These are phyloP conservation scores for Fusarium piperis DNA, from an alignment of 2,329 filamentous ascomycete genomes.

Conservation along the genomic window DNA sequence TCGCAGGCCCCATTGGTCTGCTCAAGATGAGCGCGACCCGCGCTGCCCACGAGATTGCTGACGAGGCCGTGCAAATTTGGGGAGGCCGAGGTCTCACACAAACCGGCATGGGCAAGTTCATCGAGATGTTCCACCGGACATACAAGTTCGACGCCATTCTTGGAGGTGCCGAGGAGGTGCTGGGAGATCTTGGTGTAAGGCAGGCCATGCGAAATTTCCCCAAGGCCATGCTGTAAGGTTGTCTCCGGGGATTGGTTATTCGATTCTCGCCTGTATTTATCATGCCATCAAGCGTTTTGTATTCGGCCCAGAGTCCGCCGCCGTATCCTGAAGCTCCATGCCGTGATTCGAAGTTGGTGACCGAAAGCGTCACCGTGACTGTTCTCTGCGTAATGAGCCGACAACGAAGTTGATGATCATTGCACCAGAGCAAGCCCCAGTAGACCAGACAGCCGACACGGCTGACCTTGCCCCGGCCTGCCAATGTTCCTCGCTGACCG, in stretches of 20 bases:
- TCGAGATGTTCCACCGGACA: slow-evolving; percentile 86
- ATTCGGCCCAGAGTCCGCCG: background rate
- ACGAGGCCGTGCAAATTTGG: slow-evolving; percentile 87
- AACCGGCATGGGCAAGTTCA: slow-evolving; percentile 81
- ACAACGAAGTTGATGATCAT: background rate
- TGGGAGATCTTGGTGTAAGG: slow-evolving; percentile 82
- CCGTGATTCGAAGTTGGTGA: background rate
- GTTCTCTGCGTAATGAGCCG: background rate
- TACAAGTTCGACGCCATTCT: slow-evolving; percentile 85
- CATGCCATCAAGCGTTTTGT: background rate
- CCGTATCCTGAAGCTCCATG: background rate
- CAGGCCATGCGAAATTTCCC: slow-evolving; percentile 88
- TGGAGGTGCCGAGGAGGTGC: slow-evolving; percentile 84
- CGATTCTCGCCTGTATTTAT: slow-evolving; percentile 11
- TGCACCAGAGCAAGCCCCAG: background rate
- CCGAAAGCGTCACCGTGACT: background rate
- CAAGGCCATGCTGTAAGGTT: slow-evolving; percentile 77
- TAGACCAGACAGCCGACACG: background rate
- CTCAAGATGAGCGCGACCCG: slow-evolving; percentile 83
- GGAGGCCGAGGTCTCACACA: slow-evolving; percentile 84
- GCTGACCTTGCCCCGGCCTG: background rate
- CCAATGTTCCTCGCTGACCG: background rate
- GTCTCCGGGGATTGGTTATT: background rate
- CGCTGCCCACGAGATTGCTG: slow-evolving; percentile 83
- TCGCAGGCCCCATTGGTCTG: slow-evolving; percentile 83